phyloP scores from a whole-genome alignment of 257 asterid species.

The Mentha longifolia region DNA sequence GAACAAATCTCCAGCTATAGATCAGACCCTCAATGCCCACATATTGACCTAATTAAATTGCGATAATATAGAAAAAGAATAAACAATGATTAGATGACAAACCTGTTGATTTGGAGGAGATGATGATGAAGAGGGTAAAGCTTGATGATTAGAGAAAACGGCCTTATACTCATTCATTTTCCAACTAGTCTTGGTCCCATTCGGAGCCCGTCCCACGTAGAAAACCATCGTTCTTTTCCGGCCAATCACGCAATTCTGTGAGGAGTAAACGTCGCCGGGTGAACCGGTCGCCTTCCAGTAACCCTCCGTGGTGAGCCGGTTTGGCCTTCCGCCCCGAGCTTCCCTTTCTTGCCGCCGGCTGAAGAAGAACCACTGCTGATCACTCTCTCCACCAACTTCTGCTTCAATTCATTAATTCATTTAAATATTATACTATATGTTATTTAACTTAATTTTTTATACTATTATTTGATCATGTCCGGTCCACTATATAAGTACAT shows the following conservation, averaged over 20 bases:
- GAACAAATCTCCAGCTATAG: too few species aligned
- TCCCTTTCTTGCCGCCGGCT: constrained; percentile 56
- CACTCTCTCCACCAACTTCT: too few species aligned
- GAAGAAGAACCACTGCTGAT: constrained; percentile 66
- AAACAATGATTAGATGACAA: too few species aligned
- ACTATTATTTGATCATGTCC: too few species aligned
- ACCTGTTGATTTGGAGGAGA: constrained; percentile 41
- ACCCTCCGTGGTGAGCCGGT: constrained; percentile 57
- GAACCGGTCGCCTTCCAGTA: constrained; percentile 80
- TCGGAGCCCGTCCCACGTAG: constrained; percentile 61
- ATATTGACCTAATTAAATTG: too few species aligned
- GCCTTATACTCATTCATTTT: constrained; percentile 69
- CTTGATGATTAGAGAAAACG: not conserved
- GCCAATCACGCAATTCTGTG: constrained; percentile 42
- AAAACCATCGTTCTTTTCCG: constrained; percentile 64
- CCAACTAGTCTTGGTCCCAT: constrained; percentile 60
- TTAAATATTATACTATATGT: too few species aligned
- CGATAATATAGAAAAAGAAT: too few species aligned
- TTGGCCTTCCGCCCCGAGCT: constrained; percentile 59
- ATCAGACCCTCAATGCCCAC: too few species aligned
- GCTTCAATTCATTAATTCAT: too few species aligned
- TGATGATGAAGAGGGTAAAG: constrained; percentile 16
- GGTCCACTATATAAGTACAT: too few species aligned
- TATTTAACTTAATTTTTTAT: too few species aligned
- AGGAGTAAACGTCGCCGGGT: constrained; percentile 56